Base-by-base conservation (phyloP, 2,329 filamentous ascomycete species). In the Calonectria pseudoturangicola region DNA sequence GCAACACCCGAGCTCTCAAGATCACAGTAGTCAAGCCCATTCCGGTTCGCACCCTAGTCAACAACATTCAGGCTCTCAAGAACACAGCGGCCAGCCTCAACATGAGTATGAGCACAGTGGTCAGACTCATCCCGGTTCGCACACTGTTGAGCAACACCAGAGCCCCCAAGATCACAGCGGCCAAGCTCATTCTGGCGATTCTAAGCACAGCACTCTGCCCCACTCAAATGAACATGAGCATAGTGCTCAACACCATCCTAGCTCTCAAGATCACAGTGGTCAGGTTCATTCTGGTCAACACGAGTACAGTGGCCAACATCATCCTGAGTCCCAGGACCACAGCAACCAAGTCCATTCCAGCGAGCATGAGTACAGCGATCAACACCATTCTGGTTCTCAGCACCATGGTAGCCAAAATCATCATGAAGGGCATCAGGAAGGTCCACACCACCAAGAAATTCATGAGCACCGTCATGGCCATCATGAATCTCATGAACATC, bases 361-460 rank as follows among this genome's bases (percentile, higher is more conserved):
- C 18, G 50, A 56, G 16, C 50, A 56, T 18, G 6, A 36, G 16
- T 10, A 39, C 13, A 25, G 18, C 7, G n/a, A 12, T 9, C 30
- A 25, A 12, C 33, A 3, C 16, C 54, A 58, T 41, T 56, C 30
- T 21, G 7, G 50, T 6, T n/a, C 30, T 10, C 54, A 58, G 4
- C n/a, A 41, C 12, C 33, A 58, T 15, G 18, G 21, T 16, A 8
- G 54, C 27, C 33, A 58, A 56, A 21, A 16, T 3, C 51, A 56
- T 21, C 18, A 39, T 21, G 30, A n/a, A 10, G 30, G 25, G 10
- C 43, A 45, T n/a, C 25, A 58, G 2, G 39, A 43, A 13, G 43
- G 36, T 25, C 25, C 43, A 15, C 51, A 63, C 56, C 45, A 64
- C 28, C 41, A 69, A 39, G 51, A 39, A 58, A 39, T n/a, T 39